phyloP scores from a whole-genome alignment of 2,329 filamentous ascomycete species.

The Microcyclosporella mali region DNA sequence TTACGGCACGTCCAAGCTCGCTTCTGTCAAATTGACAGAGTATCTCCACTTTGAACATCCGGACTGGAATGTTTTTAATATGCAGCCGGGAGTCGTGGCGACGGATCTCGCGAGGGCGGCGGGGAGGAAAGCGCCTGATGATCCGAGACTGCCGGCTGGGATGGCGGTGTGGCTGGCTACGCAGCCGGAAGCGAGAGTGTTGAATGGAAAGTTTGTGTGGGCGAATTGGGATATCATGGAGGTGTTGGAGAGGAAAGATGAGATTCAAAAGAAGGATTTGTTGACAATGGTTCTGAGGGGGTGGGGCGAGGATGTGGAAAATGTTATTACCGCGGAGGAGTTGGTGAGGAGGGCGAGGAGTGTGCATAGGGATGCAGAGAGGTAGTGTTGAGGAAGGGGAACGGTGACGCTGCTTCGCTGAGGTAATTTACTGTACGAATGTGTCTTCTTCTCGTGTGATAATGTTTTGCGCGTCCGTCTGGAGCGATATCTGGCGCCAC shows the following conservation, averaged over 20 bases:
- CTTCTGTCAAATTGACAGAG: conserved; percentile 8
- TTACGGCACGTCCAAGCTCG: conserved; percentile 11
- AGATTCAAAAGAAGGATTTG: conserved; percentile 5
- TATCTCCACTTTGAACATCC: conserved; percentile 12
- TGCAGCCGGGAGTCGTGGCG: conserved; percentile 14
- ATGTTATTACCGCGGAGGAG: conserved; percentile 3
- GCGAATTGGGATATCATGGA: conserved; percentile 17
- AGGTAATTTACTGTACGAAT: no score
- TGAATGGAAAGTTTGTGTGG: conserved; percentile 17
- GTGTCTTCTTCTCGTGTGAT: no score
- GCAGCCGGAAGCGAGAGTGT: conserved; percentile 20
- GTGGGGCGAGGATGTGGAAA: conserved; percentile 2
- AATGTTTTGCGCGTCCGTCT: no score
- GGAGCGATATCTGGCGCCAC: no score
- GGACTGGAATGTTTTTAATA: conserved; percentile 14
- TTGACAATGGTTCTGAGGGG: conserved; percentile 6
- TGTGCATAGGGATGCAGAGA: conserved; percentile 9
- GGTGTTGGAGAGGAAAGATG: conserved; percentile 8
- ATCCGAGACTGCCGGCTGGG: conserved; percentile 11
- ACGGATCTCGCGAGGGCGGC: conserved; percentile 14
- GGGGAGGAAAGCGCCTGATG: conserved; percentile 11
- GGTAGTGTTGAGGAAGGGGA: neutral
- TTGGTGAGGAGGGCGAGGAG: conserved; percentile 6
- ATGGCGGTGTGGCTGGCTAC: conserved; percentile 34
- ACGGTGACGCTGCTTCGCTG: no score